A percentile compares a stretch with the other conserved stretches of the same genome.
These are phyloP conservation scores for Drechslerella coelobrocha DNA, from an alignment of 2,329 filamentous ascomycete species.

Conservation along the genomic window DNA sequence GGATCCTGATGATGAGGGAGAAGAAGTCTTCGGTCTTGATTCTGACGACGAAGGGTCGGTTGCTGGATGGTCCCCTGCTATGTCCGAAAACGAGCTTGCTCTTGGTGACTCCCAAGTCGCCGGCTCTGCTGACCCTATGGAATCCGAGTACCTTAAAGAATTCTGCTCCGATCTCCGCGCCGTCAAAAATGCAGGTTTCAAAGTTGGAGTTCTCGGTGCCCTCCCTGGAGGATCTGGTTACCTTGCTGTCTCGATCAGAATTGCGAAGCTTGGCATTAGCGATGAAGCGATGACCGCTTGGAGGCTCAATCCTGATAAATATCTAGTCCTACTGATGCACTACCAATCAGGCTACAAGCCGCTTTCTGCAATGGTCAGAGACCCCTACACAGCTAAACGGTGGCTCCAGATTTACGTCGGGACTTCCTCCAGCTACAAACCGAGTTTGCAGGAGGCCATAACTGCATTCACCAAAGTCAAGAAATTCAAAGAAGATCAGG, in stretches of 20 bases:
- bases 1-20: constrained; percentile 59
- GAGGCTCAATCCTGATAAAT: constrained; percentile 71
- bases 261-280: constrained; percentile 74
- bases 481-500: constrained; percentile 53
- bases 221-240: constrained; percentile 62
- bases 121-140: constrained; percentile 37
- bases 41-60: constrained; percentile 54
- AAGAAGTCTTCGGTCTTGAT: constrained; percentile 52
- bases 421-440: constrained; percentile 75
- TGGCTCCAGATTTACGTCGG: constrained; percentile 70
- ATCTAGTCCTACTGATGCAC: constrained; percentile 75
- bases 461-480: constrained; percentile 61
- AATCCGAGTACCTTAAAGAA: constrained; percentile 44
- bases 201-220: constrained; percentile 66
- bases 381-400: constrained; percentile 58
- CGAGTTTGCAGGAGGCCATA: constrained; percentile 65
- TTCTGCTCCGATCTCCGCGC: constrained; percentile 68
- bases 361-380: constrained; percentile 64
- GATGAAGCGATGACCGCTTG: constrained; percentile 78
- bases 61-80: constrained; percentile 51
- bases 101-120: constrained; percentile 38
- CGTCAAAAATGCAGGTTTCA: constrained; percentile 72
- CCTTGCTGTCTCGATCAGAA: constrained; percentile 72
- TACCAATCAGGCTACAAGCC: constrained; percentile 69
- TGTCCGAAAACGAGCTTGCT: constrained; percentile 46